A percentile compares a stretch with the other conserved stretches of the same genome.
phyloP scores from a whole-genome alignment of 23 red algal genomes.

The Cyanidiococcus yangmingshanensis region DNA sequence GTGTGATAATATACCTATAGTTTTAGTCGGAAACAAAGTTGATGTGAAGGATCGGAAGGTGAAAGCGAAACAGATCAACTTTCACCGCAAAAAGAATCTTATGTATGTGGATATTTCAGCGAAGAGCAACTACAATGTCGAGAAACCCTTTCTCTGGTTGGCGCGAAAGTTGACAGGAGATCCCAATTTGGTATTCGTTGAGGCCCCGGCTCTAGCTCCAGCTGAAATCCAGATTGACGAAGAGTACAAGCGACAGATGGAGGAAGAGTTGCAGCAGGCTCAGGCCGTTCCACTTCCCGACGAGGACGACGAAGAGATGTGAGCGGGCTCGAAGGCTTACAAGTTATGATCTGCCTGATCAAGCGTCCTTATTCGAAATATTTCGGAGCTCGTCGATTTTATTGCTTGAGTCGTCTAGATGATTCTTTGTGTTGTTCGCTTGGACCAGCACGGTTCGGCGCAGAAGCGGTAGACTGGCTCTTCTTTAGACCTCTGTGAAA shows the following conservation, averaged over 20 bases:
- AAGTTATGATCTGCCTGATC: too few species aligned
- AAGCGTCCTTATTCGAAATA: too few species aligned
- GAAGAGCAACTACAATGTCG: constrained; percentile 99
- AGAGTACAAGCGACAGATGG: constrained; percentile 72
- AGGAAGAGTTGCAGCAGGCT: constrained; percentile 67
- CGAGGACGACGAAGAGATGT: constrained; percentile 67
- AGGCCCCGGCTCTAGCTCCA: constrained; percentile 77
- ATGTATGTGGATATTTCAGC: constrained; percentile 96
- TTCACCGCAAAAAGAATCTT: constrained; percentile 96
- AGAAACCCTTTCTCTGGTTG: constrained; percentile 99
- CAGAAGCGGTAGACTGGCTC: too few species aligned
- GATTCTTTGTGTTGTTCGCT: too few species aligned
- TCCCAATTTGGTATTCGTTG: constrained; percentile 65
- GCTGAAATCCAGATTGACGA: constrained; percentile 80
- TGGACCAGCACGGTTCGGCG: too few species aligned
- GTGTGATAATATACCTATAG: constrained; percentile 98
- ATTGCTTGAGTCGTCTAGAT: too few species aligned
- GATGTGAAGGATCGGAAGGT: constrained; percentile 99
- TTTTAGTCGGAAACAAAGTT: constrained; percentile 96
- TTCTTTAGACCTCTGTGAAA: too few species aligned
- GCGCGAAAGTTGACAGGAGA: constrained; percentile 91
- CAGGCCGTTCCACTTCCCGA: constrained; percentile 69
- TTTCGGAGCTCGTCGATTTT: too few species aligned
- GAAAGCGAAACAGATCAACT: constrained; percentile 91
- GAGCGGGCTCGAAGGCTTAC: too few species aligned